Base-by-base conservation (phyloP, 2,329 filamentous ascomycete genomes). In the Cladosporium cucumerinum region DNA sequence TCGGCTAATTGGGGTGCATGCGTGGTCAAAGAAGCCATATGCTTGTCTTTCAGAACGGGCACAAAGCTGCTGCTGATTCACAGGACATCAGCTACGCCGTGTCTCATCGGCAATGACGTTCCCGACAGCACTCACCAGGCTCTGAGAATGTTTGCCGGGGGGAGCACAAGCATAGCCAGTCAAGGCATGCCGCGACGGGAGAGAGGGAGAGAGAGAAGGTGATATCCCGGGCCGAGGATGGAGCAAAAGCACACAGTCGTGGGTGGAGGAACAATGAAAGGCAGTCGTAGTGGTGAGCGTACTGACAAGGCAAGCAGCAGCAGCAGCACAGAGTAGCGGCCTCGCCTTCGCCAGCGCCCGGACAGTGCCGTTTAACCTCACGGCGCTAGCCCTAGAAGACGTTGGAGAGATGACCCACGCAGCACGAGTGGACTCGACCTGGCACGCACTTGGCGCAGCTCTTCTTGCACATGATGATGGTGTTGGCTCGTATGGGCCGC, bases 21-120 rank as follows among this genome's bases (percentile, higher is more conserved):
- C 23, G 49, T 18, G 21, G 54, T 65, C 66, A 66, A 66, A 64
- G 66, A 64, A 69, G 65, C 66, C 68, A 69, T 69, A 58, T 62
- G 64, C 62, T 66, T 55, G 57, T 59, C 57, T 43, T 54, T 39
- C 55, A 49, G 30, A 57, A 54, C 21, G 21, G 34, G 54, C 36
- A 65, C 39, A 62, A 62, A 62, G 60, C 49, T 62, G 60, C 48
- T 61, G 59, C 49, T 54, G 60, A 55, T 54, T 62, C 60, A 62
- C 60, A 43, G 32, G 26, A 28, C 49, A 62, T 62, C 60, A 62
- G 60, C 60, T 61, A 62, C 60, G 60, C 49, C 60, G 49, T 62
- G 60, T 62, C 60, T 62, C 60, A 46, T 54, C 49, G 60, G 49
- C 60, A 55, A 62, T 62, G 60, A 62, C 60, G 60, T 62, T 62